phyloP scores from a whole-genome alignment of 371 early-diverging fungal genomes.

The Batkoa obscura region DNA sequence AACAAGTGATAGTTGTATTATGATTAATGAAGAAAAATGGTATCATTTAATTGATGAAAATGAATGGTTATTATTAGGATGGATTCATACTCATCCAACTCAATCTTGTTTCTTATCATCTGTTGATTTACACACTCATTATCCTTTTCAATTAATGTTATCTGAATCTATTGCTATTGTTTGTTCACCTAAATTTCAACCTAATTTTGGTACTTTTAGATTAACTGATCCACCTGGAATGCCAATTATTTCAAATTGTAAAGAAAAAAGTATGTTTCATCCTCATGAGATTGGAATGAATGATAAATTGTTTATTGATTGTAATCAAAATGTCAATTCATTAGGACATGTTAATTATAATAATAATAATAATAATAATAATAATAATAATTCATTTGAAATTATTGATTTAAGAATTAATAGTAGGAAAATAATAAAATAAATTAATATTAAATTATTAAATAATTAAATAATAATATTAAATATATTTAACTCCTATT shows the following conservation, averaged over 20 bases:
- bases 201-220: conserved; percentile 50
- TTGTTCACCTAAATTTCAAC: conserved; percentile 53
- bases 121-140: conserved; percentile 83
- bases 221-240: conserved; percentile 78
- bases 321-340: no score
- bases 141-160: conserved; percentile 76
- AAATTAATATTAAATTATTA: no score
- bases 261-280: conserved; percentile 50
- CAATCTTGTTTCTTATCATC: conserved; percentile 87
- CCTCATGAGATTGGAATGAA: conserved; percentile 28
- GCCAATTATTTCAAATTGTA: conserved; percentile 55
- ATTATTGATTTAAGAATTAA: no score
- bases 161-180: conserved; percentile 92
- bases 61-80: conserved; percentile 72
- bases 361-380: no score
- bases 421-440: no score
- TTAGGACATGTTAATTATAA: no score
- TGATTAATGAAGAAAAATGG: conserved; percentile 71
- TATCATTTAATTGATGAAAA: conserved; percentile 50
- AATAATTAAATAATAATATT: no score
- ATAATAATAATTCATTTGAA: no score
- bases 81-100: conserved; percentile 89
- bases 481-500: no score
- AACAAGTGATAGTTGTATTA: conserved; percentile 74
- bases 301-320: no score